Evolutionary conservation across 139 green algal species (phyloP), one percentile per base, ranked within the genome.

Genomic region (Edaphochlamys debaryana): DNA sequence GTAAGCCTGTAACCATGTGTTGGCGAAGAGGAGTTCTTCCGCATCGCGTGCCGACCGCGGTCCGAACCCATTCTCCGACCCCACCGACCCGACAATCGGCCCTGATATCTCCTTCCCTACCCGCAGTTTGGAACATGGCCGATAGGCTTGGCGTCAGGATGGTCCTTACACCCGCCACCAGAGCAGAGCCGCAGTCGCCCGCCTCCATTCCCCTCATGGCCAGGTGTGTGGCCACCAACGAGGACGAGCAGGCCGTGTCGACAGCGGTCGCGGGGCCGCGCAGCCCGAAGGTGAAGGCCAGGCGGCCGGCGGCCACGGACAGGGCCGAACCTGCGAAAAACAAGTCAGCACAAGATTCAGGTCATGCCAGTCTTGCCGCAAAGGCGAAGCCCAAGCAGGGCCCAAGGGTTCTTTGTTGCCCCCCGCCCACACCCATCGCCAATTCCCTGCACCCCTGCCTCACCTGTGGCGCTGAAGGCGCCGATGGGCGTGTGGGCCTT

Each of bases 161-260:
- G 23, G 92, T 84, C 68, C 91, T 88, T 67, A 92, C 81, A 11
- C 89, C 89, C 30, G 76, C 84, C 23, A 87, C 79, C 27, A 93
- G 42, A 3, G 89, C 81, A 8, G 48, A 40, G 17, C 68, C 45
- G 67, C 89, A 87, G 54, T 74, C 84, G 45, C 77, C 73, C 6
- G 41, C 25, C 40, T 34, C 38, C 79, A 92, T 76, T 54, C 48
- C 67, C 42, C 81, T 83, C 1, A 73, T 45, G 23, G 89, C 89
- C 80, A 89, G 78, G 85, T 97, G 91, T 0, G 86, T 54, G 0
- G 90, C 90, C 30, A 97, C 92, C 42, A 96, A 80, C 20, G 88
- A 94, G 48, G 92, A 95, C n/a, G 89, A 94, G 88, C 94, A 98
- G 58, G 94, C 95, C 0, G 94, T 97, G 88, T 98, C 94, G 2